Percentiles rank a stretch among this genome's conserved stretches.
Conservation (phyloP, 768 basidiomycete genomes). For the Calvatia gigantea region DNA sequence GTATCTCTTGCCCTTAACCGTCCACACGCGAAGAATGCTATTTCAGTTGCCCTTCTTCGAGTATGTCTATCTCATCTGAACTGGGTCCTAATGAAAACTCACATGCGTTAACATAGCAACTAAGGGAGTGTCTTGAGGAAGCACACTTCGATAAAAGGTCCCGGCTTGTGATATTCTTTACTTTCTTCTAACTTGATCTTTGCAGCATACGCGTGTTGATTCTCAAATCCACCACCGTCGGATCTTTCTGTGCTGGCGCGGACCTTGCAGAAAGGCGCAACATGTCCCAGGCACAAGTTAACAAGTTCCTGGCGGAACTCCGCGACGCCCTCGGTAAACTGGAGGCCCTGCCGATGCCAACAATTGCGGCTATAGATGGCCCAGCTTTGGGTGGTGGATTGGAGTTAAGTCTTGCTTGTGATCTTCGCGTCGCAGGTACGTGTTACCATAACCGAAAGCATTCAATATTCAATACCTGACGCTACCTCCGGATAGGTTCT, state of each 20-base stretch:
- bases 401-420: constrained; percentile 85
- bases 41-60: constrained; percentile 68
- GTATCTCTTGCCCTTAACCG: constrained; percentile 76
- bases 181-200: constrained; percentile 1
- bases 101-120: constrained; percentile 46
- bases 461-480: neutral
- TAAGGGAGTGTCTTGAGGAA: constrained; percentile 63
- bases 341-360: constrained; percentile 84
- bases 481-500: constrained; percentile 3
- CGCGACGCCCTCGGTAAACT: constrained; percentile 68
- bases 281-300: constrained; percentile 74
- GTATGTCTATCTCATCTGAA: constrained; percentile 28
- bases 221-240: constrained; percentile 72
- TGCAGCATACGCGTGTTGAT: constrained; percentile 74
- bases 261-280: constrained; percentile 83
- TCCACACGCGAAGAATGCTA: constrained; percentile 84
- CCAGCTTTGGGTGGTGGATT: constrained; percentile 92
- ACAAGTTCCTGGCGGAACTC: constrained; percentile 74
- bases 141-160: constrained; percentile 68
- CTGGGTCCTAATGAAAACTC: neutral
- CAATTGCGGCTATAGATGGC: constrained; percentile 90
- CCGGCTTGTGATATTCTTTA: constrained; percentile 9
- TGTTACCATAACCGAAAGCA: constrained; percentile 7
- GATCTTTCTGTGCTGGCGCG: constrained; percentile 89
- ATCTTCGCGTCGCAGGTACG: constrained; percentile 85